Percentiles rank a stretch among this genome's conserved stretches.
These are phyloP conservation scores for Malus hybrid DNA, from an alignment of 331 rosid species.

Conservation along the genomic window DNA sequence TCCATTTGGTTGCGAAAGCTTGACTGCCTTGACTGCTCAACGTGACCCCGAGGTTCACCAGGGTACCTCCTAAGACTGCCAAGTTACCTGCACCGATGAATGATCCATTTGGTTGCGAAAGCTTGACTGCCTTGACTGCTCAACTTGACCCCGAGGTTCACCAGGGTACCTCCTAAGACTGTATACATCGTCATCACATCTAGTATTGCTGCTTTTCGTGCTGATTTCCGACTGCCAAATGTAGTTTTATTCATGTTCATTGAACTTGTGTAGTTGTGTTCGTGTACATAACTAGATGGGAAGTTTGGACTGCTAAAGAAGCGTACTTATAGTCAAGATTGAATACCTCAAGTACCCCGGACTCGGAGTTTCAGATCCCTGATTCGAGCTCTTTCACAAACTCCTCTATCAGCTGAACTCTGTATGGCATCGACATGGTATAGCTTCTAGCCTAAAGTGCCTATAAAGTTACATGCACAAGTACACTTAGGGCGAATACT, in stretches of 20 bases:
- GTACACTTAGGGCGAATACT: background rate
- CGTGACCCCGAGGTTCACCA: conserved; percentile 73
- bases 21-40: conserved; percentile 66
- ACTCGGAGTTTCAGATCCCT: conserved; percentile 92
- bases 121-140: conserved; percentile 64
- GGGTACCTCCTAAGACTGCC: conserved; percentile 70
- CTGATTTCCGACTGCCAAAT: conserved; percentile 75
- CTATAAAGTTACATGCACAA: conserved; percentile 26
- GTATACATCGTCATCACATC: conserved; percentile 82
- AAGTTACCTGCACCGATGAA: conserved; percentile 75
- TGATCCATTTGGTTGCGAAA: conserved; percentile 61
- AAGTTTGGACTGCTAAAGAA: too few relatives aligned
- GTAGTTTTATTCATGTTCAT: background rate
- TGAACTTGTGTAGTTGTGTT: too few relatives aligned
- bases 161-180: conserved; percentile 76
- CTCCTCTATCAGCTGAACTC: conserved; percentile 87
- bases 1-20: conserved; percentile 51
- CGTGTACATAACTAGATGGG: too few relatives aligned
- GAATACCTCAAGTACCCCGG: conserved; percentile 77
- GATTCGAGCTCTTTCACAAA: conserved; percentile 76
- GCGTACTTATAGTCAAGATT: background rate
- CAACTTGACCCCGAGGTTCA: conserved; percentile 69
- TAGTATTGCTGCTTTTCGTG: conserved; percentile 67
- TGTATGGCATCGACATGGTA: conserved; percentile 90
- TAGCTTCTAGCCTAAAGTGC: conserved; percentile 41